Evolutionary conservation across 345 rosid genomes (phyloP).

Genomic region (Lumnitzera racemosa): DNA sequence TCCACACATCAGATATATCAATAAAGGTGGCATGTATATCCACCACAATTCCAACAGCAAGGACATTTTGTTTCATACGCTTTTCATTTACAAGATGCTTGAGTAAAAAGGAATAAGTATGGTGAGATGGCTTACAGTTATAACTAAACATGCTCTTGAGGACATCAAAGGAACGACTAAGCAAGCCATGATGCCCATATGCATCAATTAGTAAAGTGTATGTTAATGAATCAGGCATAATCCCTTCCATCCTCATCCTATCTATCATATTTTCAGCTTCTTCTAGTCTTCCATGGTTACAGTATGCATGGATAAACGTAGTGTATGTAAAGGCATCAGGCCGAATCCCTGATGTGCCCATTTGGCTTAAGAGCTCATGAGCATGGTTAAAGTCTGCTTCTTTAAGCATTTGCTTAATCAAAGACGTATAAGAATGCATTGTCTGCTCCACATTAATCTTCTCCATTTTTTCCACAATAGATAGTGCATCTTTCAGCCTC

Average conservation of each 20-base stretch:
- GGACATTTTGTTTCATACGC: conserved; percentile 21
- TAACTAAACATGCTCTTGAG: conserved; percentile 70
- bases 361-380: conserved; percentile 33
- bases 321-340: conserved; percentile 78
- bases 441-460: conserved; percentile 44
- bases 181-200: conserved; percentile 50
- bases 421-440: conserved; percentile 56
- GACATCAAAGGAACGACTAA: conserved; percentile 57
- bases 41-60: conserved; percentile 17
- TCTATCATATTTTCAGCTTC: conserved; percentile 60
- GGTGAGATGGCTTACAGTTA: conserved; percentile 74
- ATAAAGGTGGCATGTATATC: conserved; percentile 20
- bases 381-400: conserved; percentile 62
- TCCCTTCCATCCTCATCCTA: conserved; percentile 56
- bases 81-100: conserved; percentile 41
- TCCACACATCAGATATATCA: conserved; percentile 45
- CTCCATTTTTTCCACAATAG: conserved; percentile 43
- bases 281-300: conserved; percentile 48
- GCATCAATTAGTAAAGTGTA: conserved; percentile 59
- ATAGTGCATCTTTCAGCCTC: conserved; percentile 40
- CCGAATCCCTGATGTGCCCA: conserved; percentile 45
- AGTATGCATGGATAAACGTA: conserved; percentile 57
- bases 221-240: conserved; percentile 55
- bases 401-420: conserved; percentile 52
- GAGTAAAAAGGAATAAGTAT: conserved; percentile 54